Evolutionary conservation across 73 alveolate genomes (phyloP).

Genomic region (Paramecium pentaurelia): DNA sequence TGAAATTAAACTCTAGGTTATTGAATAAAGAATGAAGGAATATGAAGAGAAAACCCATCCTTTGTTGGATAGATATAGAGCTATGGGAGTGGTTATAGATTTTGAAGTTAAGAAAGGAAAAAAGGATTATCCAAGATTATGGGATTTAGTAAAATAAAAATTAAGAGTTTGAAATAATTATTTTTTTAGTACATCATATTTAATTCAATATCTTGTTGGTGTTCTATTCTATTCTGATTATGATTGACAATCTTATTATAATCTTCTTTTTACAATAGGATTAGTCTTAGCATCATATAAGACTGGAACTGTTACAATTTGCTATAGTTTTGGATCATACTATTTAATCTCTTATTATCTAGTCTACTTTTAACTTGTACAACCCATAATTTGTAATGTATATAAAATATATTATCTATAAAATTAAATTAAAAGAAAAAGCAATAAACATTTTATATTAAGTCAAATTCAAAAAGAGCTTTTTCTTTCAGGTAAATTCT

Average conservation of each 20-base stretch:
- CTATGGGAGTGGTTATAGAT: slow-evolving; percentile 5
- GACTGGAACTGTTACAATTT: slow-evolving; percentile 24
- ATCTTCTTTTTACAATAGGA: slow-evolving; percentile 20
- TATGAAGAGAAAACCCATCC: slow-evolving; percentile 28
- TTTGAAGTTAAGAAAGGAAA: slow-evolving; percentile 60
- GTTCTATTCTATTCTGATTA: neutral
- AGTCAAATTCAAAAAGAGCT: neutral
- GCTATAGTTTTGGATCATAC: neutral
- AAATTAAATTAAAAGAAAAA: neutral
- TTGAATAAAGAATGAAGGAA: slow-evolving; percentile 58
- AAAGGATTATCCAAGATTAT: slow-evolving; percentile 58
- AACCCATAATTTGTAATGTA: neutral
- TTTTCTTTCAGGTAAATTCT: neutral
- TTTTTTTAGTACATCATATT: neutral
- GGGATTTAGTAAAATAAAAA: slow-evolving; percentile 40
- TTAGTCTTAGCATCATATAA: slow-evolving; percentile 14
- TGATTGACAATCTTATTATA: neutral
- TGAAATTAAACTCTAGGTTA: neutral
- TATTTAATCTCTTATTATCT: neutral
- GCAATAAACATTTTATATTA: neutral
- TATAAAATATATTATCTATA: neutral
- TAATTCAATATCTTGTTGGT: neutral
- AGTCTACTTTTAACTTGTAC: neutral
- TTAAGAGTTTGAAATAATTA: slow-evolving; percentile 5
- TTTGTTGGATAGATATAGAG: slow-evolving; percentile 37